A percentile compares a stretch with the other conserved stretches of the same genome.
Conservation (phyloP, 257 asterid genomes). For the Voacanga thouarsii region DNA sequence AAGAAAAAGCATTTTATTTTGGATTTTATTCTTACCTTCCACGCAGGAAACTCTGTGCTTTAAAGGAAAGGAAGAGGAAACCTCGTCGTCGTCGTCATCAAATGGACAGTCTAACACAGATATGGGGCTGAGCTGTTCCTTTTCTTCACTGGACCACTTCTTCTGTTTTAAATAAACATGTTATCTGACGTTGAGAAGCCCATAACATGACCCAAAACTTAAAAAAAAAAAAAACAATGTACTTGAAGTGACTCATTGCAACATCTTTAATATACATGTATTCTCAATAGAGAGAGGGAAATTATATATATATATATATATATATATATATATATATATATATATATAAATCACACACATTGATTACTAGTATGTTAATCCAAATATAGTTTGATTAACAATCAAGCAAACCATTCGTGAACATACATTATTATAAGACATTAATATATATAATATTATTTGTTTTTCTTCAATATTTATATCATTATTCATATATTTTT, state of each 20-base stretch:
- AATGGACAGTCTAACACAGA: conserved; percentile 79
- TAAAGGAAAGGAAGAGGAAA: conserved; percentile 74
- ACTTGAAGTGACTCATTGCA: neutral
- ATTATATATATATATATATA: no score
- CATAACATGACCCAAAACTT: neutral
- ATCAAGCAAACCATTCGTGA: no score
- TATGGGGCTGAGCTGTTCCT: conserved; percentile 86
- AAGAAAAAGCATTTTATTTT: neutral
- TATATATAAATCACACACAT: no score
- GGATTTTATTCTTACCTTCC: conserved; percentile 40
- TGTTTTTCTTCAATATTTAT: no score
- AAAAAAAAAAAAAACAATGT: neutral
- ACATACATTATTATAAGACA: no score
- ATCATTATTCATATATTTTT: no score
- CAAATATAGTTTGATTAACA: no score
- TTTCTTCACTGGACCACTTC: conserved; percentile 54
- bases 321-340: no score
- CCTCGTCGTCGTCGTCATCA: conserved; percentile 74
- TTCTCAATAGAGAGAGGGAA: no score
- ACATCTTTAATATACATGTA: neutral
- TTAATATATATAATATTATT: no score
- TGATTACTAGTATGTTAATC: no score
- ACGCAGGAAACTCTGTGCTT: conserved; percentile 41
- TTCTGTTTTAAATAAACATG: conserved; percentile 32
- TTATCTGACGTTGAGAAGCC: neutral